Conservation (phyloP, 1,284 basidiomycete genomes). For the Lentinula novae-zelandiae region DNA sequence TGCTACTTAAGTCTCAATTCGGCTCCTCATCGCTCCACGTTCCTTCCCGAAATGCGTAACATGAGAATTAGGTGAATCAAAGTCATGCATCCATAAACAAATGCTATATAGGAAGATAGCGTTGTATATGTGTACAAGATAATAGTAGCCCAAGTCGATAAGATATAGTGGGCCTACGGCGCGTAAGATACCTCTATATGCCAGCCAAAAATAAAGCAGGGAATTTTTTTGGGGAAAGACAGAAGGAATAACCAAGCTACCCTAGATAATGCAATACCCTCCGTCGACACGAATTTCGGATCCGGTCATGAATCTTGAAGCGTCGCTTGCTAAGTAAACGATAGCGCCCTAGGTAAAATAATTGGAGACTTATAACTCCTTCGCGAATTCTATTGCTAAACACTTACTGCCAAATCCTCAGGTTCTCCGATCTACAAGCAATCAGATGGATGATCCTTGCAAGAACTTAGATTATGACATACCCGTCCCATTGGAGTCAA, state of each 20-base stretch:
- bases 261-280: slow-evolving; percentile 72
- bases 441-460: slow-evolving; percentile 7
- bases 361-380: neutral
- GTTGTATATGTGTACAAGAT: neutral
- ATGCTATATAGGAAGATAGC: neutral
- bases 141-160: neutral
- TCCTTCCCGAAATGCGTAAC: neutral
- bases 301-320: slow-evolving; percentile 84
- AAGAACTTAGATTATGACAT: slow-evolving; percentile 23
- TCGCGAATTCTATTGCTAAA: neutral
- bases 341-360: slow-evolving; percentile 60
- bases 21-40: neutral
- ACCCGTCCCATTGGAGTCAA: slow-evolving; percentile 88
- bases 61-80: neutral
- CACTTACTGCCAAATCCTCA: slow-evolving; percentile 65
- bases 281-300: slow-evolving; percentile 84
- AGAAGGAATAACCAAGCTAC: neutral
- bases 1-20: neutral
- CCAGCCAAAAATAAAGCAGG: neutral
- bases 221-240: neutral
- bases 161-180: neutral
- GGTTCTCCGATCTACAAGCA: slow-evolving; percentile 66
- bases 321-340: slow-evolving; percentile 83
- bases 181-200: slow-evolving; percentile 7
- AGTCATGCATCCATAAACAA: neutral